Conservation (phyloP, 768 basidiomycete species). For the Mycena maculata region DNA sequence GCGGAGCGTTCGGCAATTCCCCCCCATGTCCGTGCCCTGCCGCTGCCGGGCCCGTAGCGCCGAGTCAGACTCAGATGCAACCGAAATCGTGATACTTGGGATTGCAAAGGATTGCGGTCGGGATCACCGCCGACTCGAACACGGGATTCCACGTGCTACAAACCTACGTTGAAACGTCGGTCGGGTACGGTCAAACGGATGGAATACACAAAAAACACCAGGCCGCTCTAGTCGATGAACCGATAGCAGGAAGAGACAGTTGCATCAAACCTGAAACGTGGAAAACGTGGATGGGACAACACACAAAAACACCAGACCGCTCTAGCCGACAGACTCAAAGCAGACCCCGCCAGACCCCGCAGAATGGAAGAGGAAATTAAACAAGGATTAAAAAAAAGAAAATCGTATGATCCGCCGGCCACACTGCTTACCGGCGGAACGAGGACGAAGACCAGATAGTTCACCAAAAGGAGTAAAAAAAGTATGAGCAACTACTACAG, state of each 20-base stretch:
- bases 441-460: too few species aligned
- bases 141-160: constrained; percentile 2
- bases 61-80: constrained; percentile 1
- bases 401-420: neutral
- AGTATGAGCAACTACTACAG: neutral
- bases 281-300: too few species aligned
- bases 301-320: neutral
- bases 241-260: too few species aligned
- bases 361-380: too few species aligned
- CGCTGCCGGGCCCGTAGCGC: constrained; percentile 20
- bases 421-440: too few species aligned
- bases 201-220: constrained; percentile 4
- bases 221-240: neutral
- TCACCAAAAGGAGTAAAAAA: constrained; percentile 12
- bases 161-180: constrained; percentile 18
- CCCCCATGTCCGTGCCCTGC: too few species aligned
- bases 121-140: neutral
- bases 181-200: neutral
- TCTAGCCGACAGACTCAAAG: too few species aligned
- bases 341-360: neutral
- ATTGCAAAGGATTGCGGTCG: neutral
- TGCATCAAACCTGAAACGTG: too few species aligned
- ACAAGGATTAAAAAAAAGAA: neutral
- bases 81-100: neutral
- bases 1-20: constrained; percentile 4